Evolutionary conservation across 495 filamentous ascomycete species (phyloP), one percentile per base, ranked within the genome.

Genomic region (Penicillium tannophilum): DNA sequence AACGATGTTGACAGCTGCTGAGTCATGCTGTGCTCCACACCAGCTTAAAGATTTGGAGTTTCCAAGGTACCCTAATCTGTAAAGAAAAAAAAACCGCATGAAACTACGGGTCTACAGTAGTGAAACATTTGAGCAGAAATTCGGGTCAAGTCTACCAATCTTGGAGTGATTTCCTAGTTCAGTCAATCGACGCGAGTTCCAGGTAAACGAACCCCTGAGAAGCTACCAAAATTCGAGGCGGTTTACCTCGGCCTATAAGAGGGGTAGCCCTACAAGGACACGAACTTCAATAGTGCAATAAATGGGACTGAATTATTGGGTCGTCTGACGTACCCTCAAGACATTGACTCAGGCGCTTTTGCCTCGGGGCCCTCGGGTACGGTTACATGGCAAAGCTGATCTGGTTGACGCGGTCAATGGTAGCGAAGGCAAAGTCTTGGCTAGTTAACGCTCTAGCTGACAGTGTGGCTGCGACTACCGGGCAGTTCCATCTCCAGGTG

Each of bases 21-120:
- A 64, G 48, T 61, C 58, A 64, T 44, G 10, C 17, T 42, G 28
- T 62, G 54, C 61, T 64, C 62, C 63, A 63, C 60, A 60, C 56
- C 50, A 62, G 59, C 63, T 65, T 53, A 42, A 62, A 48, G 51
- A 59, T 53, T 47, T 39, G 53, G 39, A 39, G 43, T 56, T 61
- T 39, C 41, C 55, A 57, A 54, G 52, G 33, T 49, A 52, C 43
- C 3, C 33, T 53, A 17, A n/a, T 11, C 35, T 33, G 10, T 8
- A 36, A 36, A 28, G 10, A 36, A 14, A 41, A 12, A 17, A 54
- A 43, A 17, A 24, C 20, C 36, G 8, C 9, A n/a, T 36, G 31
- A 17, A 20, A 39, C 17, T 26, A 39, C 33, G 46, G 23, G 6
- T 24, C 10, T 14, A 49, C 20, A 23, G 20, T n/a, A 31, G 46